A percentile compares a stretch with the other conserved stretches of the same genome.
Evolutionary conservation across 2,329 filamentous ascomycete species (phyloP).

Genomic region (Beauveria scarabaeidicola): DNA sequence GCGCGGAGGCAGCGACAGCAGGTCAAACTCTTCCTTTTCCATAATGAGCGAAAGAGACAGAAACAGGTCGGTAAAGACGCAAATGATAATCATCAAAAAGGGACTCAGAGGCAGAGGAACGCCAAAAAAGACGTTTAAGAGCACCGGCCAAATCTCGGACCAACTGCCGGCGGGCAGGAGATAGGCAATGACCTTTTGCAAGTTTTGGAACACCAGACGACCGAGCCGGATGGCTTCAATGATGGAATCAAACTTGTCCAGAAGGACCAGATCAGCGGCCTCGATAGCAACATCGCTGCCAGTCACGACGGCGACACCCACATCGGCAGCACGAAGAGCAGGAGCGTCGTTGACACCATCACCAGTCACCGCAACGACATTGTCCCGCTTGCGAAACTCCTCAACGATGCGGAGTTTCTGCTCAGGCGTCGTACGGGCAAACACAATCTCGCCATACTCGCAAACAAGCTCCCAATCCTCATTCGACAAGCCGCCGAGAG

Average conservation of each 20-base stretch:
- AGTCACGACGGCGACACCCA: conserved; percentile 59
- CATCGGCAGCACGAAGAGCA: conserved; percentile 56
- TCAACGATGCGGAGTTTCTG: conserved; percentile 67
- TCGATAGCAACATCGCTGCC: conserved; percentile 58
- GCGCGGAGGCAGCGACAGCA: conserved; percentile 41
- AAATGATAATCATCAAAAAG: conserved; percentile 51
- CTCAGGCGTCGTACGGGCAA: conserved; percentile 59
- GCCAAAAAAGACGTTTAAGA: conserved; percentile 48
- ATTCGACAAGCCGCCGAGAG: conserved; percentile 45
- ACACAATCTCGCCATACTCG: conserved; percentile 51
- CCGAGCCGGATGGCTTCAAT: conserved; percentile 51
- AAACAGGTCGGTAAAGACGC: conserved; percentile 47
- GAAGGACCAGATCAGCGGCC: conserved; percentile 57
- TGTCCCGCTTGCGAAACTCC: conserved; percentile 50
- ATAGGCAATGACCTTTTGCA: conserved; percentile 34
- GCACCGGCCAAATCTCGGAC: conserved; percentile 49
- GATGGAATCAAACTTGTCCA: conserved; percentile 64
- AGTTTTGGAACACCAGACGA: conserved; percentile 32
- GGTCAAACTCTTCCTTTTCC: conserved; percentile 47
- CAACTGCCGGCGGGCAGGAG: conserved; percentile 44
- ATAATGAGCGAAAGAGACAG: conserved; percentile 42
- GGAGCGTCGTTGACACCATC: conserved; percentile 63
- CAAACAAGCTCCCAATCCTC: conserved; percentile 38
- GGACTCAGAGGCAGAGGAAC: conserved; percentile 41
- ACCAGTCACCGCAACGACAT: conserved; percentile 63